Percentiles rank a stretch among this genome's conserved stretches.
These are phyloP conservation scores for Pichia inconspicua DNA, from an alignment of 1,139 yeast genomes.

Conservation along the genomic window DNA sequence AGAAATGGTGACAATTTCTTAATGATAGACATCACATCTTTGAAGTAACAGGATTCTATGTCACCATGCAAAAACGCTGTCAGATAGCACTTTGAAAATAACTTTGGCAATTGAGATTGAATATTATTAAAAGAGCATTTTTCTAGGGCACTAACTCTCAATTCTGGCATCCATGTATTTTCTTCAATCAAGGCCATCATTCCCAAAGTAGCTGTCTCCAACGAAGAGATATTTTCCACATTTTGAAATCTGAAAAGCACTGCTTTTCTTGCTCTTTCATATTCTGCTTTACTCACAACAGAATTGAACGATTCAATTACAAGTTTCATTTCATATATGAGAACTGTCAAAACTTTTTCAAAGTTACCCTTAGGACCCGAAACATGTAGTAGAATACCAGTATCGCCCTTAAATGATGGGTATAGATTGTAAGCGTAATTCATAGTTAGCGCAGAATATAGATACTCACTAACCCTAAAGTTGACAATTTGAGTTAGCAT, in stretches of 20 bases:
- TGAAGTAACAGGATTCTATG: conserved; percentile 15
- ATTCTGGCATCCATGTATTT: conserved; percentile 42
- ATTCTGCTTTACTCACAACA: conserved; percentile 27
- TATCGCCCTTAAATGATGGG: conserved; percentile 44
- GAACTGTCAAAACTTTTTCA: conserved; percentile 23
- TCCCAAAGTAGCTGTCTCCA: conserved; percentile 41
- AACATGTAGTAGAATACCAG: conserved; percentile 41
- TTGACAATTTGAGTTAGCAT: conserved; percentile 41
- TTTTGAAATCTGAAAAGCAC: conserved; percentile 38
- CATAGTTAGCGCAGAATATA: conserved; percentile 45
- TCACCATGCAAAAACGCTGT: conserved; percentile 47
- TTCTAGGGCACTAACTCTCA: conserved; percentile 49
- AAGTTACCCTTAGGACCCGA: conserved; percentile 42
- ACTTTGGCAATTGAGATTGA: conserved; percentile 21
- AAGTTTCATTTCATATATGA: conserved; percentile 22
- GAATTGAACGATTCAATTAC: conserved; percentile 17
- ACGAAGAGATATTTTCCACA: conserved; percentile 34
- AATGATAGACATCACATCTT: conserved; percentile 10
- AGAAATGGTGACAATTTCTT: conserved; percentile 12
- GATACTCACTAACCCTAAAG: conserved; percentile 29
- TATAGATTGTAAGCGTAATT: conserved; percentile 49
- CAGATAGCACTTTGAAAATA: conserved; percentile 30
- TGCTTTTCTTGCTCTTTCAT: conserved; percentile 38
- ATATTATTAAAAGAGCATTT: conserved; percentile 42
- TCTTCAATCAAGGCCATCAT: conserved; percentile 42